Evolutionary conservation across 2,329 filamentous ascomycete species (phyloP).

Genomic region (Aspergillus luchuensis): DNA sequence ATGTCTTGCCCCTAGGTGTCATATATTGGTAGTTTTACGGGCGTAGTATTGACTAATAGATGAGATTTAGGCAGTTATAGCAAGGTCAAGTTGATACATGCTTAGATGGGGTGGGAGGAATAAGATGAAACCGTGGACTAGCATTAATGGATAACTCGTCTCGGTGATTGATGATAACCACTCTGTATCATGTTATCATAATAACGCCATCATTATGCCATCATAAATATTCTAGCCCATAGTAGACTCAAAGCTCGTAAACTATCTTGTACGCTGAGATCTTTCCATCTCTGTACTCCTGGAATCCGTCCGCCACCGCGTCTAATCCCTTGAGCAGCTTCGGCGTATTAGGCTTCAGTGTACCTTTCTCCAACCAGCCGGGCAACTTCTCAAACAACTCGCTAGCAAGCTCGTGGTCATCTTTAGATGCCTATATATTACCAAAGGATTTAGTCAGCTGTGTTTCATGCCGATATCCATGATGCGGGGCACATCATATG

Average conservation of each 20-base stretch:
- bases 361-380: constrained; percentile 34
- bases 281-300: constrained; percentile 42
- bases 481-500: not conserved
- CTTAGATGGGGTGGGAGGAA: no score
- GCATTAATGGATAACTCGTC: no score
- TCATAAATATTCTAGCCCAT: not conserved
- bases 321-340: constrained; percentile 37
- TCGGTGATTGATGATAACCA: no score
- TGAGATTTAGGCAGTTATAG: no score
- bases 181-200: no score
- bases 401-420: constrained; percentile 39
- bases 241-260: constrained; percentile 25
- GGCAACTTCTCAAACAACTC: constrained; percentile 45
- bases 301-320: constrained; percentile 38
- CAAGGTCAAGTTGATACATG: no score
- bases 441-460: not conserved
- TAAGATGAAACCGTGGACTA: no score
- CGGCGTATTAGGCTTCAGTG: constrained; percentile 39
- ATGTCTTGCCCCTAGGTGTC: no score
- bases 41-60: no score
- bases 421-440: constrained; percentile 32
- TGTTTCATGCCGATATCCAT: no score
- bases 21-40: no score
- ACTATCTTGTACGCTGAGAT: constrained; percentile 48
- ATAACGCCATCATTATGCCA: no score